Conservation (phyloP, 2,329 filamentous ascomycete genomes). For the Dothideomycetidae sp. region DNA sequence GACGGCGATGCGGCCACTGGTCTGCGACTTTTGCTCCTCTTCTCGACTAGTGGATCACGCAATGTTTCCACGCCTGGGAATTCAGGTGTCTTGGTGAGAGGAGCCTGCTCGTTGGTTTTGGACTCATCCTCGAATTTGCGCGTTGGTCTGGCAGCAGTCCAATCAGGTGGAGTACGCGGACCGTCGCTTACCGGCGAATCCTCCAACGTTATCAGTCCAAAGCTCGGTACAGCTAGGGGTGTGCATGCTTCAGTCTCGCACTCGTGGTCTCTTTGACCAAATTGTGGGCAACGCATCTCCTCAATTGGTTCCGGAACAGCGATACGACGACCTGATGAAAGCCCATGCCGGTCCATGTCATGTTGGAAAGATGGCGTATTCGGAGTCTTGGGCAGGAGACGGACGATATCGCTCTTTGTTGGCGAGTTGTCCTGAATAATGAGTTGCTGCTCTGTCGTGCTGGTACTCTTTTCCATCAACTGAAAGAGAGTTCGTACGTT, state of each 20-base stretch:
- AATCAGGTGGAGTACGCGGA: not conserved
- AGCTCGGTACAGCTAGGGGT: not conserved
- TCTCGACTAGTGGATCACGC: too few relatives aligned
- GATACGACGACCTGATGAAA: too few relatives aligned
- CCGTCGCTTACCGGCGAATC: not conserved
- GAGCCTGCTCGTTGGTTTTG: not conserved
- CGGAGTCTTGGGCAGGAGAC: not conserved
- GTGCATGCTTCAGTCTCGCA: constrained; percentile 5
- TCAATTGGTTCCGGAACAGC: constrained; percentile 1
- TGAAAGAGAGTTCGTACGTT: constrained; percentile 1
- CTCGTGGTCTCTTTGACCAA: constrained; percentile 1
- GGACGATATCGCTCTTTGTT: not conserved
- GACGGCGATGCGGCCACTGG: too few relatives aligned
- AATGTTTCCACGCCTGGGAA: not conserved
- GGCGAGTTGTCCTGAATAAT: not conserved
- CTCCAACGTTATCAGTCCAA: not conserved
- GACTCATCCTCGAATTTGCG: not conserved
- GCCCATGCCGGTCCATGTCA: too few relatives aligned
- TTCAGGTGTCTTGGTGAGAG: not conserved
- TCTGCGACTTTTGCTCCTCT: too few relatives aligned
- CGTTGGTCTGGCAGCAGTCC: not conserved
- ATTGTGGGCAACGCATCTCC: constrained; percentile 1
- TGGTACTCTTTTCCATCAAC: not conserved
- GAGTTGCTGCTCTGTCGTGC: not conserved
- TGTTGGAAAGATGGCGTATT: too few relatives aligned